Evolutionary conservation across 2,329 filamentous ascomycete genomes (phyloP), one percentile per base, ranked within the genome.

Genomic region (Colletotrichum lentis): DNA sequence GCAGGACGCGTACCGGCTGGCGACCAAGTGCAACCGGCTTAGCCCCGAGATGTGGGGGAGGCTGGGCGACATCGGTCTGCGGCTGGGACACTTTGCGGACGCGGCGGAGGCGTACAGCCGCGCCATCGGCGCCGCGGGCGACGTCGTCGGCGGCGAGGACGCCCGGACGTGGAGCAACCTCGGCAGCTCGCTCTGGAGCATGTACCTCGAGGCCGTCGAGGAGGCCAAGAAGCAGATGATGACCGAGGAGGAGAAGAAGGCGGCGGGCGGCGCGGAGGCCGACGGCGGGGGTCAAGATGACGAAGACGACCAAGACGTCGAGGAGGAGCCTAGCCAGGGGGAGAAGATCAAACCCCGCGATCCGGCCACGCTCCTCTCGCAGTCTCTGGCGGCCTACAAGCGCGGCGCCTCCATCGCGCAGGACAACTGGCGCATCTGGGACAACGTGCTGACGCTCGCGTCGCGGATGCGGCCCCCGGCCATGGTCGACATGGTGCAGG

Each of bases 161-260:
- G 95, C 94, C 0, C 89, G 97, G 75, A 93, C 93, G 0, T 99
- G 96, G 93, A 96, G 92, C 74, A 99, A 99, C 75, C 85, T 99
- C 24, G 96, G 94, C 0, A 94, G 91, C 2, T 90, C 95, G 0
- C 85, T 98, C 1, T 87, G 92, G 71, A 90, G 89, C 67, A 81
- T 91, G 70, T 94, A 86, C 78, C 84, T 81, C 50, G 85, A 88
- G 73, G 77, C 83, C 0, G 71, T 82, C 4, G 79, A 83, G 3
- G 79, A 80, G 59, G 69, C 76, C 54, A 70, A 76, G 31, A 67
- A 72, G 22, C 69, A 73, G 20, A 64, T 72, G 7, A 63, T 55
- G 3, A n/a, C n/a, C n/a, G n/a, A n/a, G n/a, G n/a, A n/a, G n/a
- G 54, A 68, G 6, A 49, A 67, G 49, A 70, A 46, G 62, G 66